These are phyloP conservation scores for Colletotrichum sidae DNA, from an alignment of 2,329 filamentous ascomycete species.

Conservation along the genomic window DNA sequence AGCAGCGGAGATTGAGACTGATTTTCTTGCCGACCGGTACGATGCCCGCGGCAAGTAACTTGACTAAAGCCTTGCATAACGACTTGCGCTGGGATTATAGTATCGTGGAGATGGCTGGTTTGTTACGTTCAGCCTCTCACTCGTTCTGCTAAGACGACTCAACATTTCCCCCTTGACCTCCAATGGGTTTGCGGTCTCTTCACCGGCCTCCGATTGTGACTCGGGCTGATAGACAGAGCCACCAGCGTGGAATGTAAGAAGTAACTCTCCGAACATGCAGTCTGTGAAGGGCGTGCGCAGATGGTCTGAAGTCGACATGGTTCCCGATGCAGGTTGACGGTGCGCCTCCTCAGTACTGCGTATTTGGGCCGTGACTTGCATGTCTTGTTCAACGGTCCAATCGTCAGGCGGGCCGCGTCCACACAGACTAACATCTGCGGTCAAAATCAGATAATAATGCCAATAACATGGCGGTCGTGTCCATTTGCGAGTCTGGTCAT, in stretches of 20 bases:
- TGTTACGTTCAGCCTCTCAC: no score
- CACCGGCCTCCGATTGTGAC: no score
- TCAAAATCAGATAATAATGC: constrained; percentile 20
- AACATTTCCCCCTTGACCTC: no score
- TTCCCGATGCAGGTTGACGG: constrained; percentile 21
- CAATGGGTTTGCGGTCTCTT: no score
- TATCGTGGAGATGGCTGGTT: no score
- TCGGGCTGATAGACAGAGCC: no score
- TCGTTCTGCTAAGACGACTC: neutral
- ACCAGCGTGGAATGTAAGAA: no score
- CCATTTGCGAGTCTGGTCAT: constrained; percentile 9
- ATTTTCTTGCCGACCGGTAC: constrained; percentile 5
- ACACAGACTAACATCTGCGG: constrained; percentile 27
- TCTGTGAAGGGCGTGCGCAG: constrained; percentile 9
- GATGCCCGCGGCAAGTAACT: constrained; percentile 5
- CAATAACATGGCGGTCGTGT: neutral
- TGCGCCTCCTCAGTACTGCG: constrained; percentile 5
- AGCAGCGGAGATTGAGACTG: constrained; percentile 22
- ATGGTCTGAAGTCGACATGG: constrained; percentile 31
- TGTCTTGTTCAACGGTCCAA: constrained; percentile 25
- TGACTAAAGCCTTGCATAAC: constrained; percentile 6
- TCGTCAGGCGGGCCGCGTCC: constrained; percentile 18
- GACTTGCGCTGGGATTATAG: neutral
- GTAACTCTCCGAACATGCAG: neutral
- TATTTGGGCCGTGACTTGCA: constrained; percentile 35